phyloP scores from a whole-genome alignment of 2,329 filamentous ascomycete species.

The Trichophyton verrucosum region DNA sequence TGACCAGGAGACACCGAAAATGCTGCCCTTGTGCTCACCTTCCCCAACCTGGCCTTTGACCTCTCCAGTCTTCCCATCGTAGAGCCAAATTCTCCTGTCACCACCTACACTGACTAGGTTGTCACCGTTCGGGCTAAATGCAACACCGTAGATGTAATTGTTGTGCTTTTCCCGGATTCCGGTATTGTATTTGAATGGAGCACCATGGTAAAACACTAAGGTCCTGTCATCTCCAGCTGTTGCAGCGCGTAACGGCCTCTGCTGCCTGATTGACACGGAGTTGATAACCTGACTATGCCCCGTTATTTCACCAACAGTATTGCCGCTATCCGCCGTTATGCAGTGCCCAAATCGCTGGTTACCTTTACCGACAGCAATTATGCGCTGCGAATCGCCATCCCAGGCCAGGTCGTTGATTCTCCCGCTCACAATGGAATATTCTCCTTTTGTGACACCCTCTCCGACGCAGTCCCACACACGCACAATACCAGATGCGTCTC shows the following conservation, averaged over 20 bases:
- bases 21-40: slow-evolving; percentile 80
- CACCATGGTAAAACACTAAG: slow-evolving; percentile 84
- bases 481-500: slow-evolving; percentile 72
- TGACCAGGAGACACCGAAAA: slow-evolving; percentile 85
- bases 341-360: slow-evolving; percentile 88
- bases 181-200: slow-evolving; percentile 91
- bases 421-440: slow-evolving; percentile 88
- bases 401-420: slow-evolving; percentile 94
- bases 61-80: slow-evolving; percentile 92
- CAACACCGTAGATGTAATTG: slow-evolving; percentile 77
- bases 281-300: slow-evolving; percentile 90
- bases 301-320: slow-evolving; percentile 85
- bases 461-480: slow-evolving; percentile 84
- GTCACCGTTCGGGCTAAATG: slow-evolving; percentile 79
- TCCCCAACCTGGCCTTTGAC: slow-evolving; percentile 55
- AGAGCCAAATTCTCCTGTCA: slow-evolving; percentile 86
- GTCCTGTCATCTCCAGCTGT: slow-evolving; percentile 84
- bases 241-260: slow-evolving; percentile 79
- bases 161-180: slow-evolving; percentile 67
- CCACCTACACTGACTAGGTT: slow-evolving; percentile 76
- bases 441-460: slow-evolving; percentile 79
- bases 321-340: slow-evolving; percentile 90
- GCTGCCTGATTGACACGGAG: slow-evolving; percentile 74
- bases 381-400: slow-evolving; percentile 91
- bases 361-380: slow-evolving; percentile 92